Evolutionary conservation across 2,329 filamentous ascomycete species (phyloP), one percentile per base, ranked within the genome.

Genomic region (Cercospora beticola): DNA sequence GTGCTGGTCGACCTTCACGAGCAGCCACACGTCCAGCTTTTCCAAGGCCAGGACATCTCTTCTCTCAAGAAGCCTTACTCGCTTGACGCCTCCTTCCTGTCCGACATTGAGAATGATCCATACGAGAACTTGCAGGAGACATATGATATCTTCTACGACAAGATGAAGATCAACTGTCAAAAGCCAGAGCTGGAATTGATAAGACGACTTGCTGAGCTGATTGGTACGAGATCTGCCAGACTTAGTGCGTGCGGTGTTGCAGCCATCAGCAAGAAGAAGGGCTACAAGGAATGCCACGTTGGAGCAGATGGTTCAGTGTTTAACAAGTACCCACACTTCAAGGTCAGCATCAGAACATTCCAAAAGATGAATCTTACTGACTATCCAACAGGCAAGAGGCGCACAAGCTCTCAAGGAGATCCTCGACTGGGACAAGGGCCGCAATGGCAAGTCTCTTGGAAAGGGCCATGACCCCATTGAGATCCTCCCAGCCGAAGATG

Each of bases 321-420:
- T 85, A 97, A 97, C 86, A 98, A 98, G 81, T 99, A 99, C 83
- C 95, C 95, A 12, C 92, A 97, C 83, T 99, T 99, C 88, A 97
- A 97, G 86, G 74, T 76, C 66, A 56, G 65, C 4, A 57, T 5
- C 28, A 16, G 5, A 28, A n/a, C 1, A 30, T 16, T 16, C 18
- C 12, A 18, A 8, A 1, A 31, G 5, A 6, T 18, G 33, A 40
- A n/a, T 14, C 9, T 10, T 56, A 61, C 73, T 73, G 59, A 75
- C 65, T 26, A 62, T 5, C 54, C 3, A 7, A 8, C 61, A 66
- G 76, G 88, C 89, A 67, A 91, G 95, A 65, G 94, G 94, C 66
- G 94, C 95, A 14, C 86, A 90, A 79, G 95, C 95, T 30, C 87
- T 99, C 64, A 89, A 92, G 65, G 95, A 99, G 85, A 97, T 99